phyloP scores from a whole-genome alignment of 176 grass and related monocot genomes.

The Carex myosuroides region DNA sequence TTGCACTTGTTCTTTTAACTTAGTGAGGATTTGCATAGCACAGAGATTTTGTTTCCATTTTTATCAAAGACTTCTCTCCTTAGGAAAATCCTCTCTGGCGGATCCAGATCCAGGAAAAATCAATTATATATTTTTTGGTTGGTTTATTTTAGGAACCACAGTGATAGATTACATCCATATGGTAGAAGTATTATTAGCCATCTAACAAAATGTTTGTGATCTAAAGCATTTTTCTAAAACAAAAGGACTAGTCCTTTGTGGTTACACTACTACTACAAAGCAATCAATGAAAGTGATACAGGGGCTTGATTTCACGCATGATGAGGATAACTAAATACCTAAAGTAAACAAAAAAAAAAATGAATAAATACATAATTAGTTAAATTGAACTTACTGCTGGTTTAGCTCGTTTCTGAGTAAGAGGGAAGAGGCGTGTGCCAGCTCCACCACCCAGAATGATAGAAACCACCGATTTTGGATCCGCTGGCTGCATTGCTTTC shows the following conservation, averaged over 20 bases:
- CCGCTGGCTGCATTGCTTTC: constrained; percentile 25
- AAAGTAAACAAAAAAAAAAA: background rate
- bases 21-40: background rate
- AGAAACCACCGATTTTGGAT: constrained; percentile 53
- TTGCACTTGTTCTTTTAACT: background rate
- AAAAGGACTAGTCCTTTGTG: background rate
- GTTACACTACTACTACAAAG: background rate
- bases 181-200: background rate
- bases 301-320: background rate
- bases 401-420: constrained; percentile 73
- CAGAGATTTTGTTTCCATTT: background rate
- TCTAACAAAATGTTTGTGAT: background rate
- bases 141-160: background rate
- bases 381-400: constrained; percentile 51
- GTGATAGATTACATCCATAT: background rate
- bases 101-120: background rate
- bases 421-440: constrained; percentile 77
- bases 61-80: background rate
- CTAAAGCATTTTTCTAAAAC: background rate
- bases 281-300: background rate
- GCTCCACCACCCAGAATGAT: constrained; percentile 77
- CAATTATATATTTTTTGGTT: background rate
- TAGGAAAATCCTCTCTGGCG: background rate
- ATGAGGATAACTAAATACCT: background rate
- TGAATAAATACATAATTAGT: background rate